Percentiles rank a stretch among this genome's conserved stretches.
Evolutionary conservation across 163 green algal species (phyloP).

Genomic region (Smithsoniella earleae): DNA sequence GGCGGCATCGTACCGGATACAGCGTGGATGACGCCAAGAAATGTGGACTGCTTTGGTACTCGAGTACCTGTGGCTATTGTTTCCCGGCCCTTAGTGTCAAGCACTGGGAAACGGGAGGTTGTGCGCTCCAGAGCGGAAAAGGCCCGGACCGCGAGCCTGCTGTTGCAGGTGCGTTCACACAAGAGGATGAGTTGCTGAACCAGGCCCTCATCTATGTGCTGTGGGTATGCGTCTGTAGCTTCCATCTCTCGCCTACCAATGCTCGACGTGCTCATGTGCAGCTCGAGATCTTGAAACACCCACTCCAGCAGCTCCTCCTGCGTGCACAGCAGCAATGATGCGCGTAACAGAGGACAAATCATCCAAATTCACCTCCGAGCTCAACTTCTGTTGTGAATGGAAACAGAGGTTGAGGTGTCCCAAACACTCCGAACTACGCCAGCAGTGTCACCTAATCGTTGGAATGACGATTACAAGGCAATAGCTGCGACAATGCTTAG

Average conservation of each 20-base stretch:
- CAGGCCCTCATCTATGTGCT: constrained; percentile 22
- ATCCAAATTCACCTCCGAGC: too few species aligned
- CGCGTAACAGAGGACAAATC: too few species aligned
- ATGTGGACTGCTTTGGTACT: background rate
- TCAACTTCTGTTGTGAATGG: too few species aligned
- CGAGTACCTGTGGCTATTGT: background rate
- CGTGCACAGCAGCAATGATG: too few species aligned
- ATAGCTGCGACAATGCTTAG: too few species aligned
- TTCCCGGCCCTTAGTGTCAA: background rate
- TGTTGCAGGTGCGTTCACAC: background rate
- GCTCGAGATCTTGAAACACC: background rate
- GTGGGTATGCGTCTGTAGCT: background rate
- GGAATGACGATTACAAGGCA: too few species aligned
- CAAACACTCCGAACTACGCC: too few species aligned
- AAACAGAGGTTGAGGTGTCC: too few species aligned
- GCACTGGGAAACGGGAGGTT: background rate
- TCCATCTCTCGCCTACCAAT: too few species aligned
- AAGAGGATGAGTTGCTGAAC: constrained; percentile 1
- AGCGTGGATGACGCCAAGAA: background rate
- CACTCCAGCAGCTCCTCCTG: constrained; percentile 13
- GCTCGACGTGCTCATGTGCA: too few species aligned
- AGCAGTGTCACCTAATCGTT: too few species aligned
- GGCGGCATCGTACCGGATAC: background rate
- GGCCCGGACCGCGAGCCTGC: background rate
- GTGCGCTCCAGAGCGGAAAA: background rate